Conservation (phyloP, 2,329 filamentous ascomycete species). For the Chalara sp. region DNA sequence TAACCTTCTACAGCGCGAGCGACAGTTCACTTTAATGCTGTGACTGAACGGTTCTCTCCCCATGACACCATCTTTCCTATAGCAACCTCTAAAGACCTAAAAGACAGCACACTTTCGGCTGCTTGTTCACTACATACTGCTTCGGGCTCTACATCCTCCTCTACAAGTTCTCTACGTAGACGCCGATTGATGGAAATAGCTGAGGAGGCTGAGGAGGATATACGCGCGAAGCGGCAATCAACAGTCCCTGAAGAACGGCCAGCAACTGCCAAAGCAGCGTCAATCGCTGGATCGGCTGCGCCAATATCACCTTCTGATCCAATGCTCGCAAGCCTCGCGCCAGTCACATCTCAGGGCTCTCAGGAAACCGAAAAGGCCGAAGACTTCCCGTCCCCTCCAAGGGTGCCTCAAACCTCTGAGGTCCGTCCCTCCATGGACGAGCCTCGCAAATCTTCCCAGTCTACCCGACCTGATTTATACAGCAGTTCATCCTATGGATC, state of each 20-base stretch:
- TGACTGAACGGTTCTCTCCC: conserved; percentile 70
- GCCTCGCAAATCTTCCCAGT: conserved; percentile 38
- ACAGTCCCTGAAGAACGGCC: conserved; percentile 39
- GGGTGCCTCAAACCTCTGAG: conserved; percentile 7
- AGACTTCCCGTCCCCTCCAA: conserved; percentile 7
- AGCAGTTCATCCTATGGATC: conserved; percentile 39
- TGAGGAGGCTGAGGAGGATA: conserved; percentile 71
- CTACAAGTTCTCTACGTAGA: conserved; percentile 69
- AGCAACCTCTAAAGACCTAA: conserved; percentile 67
- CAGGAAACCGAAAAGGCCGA: too few relatives aligned
- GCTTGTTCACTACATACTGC: conserved; percentile 87
- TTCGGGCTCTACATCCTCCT: conserved; percentile 78
- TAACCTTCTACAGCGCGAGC: conserved; percentile 65
- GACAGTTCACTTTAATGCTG: conserved; percentile 61
- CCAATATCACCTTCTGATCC: conserved; percentile 4
- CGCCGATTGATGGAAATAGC: conserved; percentile 83
- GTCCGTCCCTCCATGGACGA: conserved; percentile 19
- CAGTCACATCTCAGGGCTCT: too few relatives aligned
- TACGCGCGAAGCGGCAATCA: conserved; percentile 53
- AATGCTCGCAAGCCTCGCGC: too few relatives aligned
- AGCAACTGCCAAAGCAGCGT: conserved; percentile 19
- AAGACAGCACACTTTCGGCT: conserved; percentile 79
- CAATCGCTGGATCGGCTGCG: conserved; percentile 9
- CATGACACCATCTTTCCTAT: conserved; percentile 83
- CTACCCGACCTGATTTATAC: conserved; percentile 44